Conservation (phyloP, 1,284 basidiomycete species). For the Leccinum olivaceoglutinosum region DNA sequence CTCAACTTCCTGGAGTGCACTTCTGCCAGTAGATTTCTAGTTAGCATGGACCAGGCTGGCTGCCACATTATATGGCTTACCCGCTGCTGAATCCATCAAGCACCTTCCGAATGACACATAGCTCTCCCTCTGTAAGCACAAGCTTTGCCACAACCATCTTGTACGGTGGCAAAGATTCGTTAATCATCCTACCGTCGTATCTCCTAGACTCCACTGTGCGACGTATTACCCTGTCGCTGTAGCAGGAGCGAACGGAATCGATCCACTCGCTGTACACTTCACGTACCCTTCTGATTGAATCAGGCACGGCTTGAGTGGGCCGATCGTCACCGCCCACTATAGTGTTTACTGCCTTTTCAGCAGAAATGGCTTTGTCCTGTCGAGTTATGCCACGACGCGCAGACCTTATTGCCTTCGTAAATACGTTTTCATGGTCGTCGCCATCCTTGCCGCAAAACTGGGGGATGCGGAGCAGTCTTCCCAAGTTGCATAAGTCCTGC, state of each 20-base stretch:
- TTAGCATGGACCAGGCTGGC: neutral
- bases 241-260: neutral
- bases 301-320: neutral
- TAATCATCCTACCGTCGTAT: slow-evolving; percentile 7
- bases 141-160: slow-evolving; percentile 7
- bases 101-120: slow-evolving; percentile 3
- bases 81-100: slow-evolving; percentile 12
- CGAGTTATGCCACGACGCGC: slow-evolving; percentile 5
- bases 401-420: slow-evolving; percentile 4
- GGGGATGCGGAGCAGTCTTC: slow-evolving; percentile 6
- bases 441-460: slow-evolving; percentile 1
- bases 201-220: slow-evolving; percentile 8
- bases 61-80: neutral
- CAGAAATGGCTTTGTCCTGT: slow-evolving; percentile 7
- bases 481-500: slow-evolving; percentile 11
- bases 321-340: neutral
- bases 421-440: neutral
- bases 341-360: slow-evolving; percentile 4
- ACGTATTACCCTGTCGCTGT: slow-evolving; percentile 3
- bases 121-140: neutral
- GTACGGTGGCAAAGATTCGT: slow-evolving; percentile 7
- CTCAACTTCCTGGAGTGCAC: slow-evolving; percentile 3
- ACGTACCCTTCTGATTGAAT: slow-evolving; percentile 5
- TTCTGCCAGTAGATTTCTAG: neutral
- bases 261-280: slow-evolving; percentile 7